phyloP scores from a whole-genome alignment of 495 filamentous ascomycete species.

The Aspergillus cristatus region DNA sequence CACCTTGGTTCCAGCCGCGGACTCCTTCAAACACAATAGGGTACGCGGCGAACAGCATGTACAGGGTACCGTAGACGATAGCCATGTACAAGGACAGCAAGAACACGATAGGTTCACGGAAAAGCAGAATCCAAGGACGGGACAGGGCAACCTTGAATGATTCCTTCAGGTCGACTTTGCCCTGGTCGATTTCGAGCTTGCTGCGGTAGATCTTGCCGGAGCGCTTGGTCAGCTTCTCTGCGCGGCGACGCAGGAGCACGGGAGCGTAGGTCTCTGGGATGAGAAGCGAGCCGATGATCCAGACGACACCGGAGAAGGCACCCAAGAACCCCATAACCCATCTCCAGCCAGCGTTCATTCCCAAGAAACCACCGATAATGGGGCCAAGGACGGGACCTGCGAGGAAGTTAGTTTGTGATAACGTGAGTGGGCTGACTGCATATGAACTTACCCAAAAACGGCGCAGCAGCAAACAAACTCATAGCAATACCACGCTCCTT shows the following conservation, averaged over 20 bases:
- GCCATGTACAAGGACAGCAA: conserved; percentile 64
- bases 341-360: conserved; percentile 50
- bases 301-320: conserved; percentile 42
- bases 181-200: conserved; percentile 37
- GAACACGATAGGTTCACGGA: conserved; percentile 52
- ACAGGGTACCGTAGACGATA: conserved; percentile 66
- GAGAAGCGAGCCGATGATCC: conserved; percentile 44
- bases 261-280: conserved; percentile 56
- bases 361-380: conserved; percentile 53
- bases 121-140: conserved; percentile 41
- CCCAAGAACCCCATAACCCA: conserved; percentile 57
- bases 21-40: conserved; percentile 68
- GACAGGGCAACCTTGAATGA: conserved; percentile 38
- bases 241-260: conserved; percentile 47
- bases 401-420: too few species aligned
- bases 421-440: too few species aligned
- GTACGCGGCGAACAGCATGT: conserved; percentile 74
- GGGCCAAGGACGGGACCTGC: conserved; percentile 58
- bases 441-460: too few species aligned
- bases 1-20: conserved; percentile 65
- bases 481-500: conserved; percentile 55
- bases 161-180: conserved; percentile 23
- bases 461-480: conserved; percentile 55
- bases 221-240: conserved; percentile 40
- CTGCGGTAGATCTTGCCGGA: conserved; percentile 49